Percentiles rank a stretch among this genome's conserved stretches.
Conservation (phyloP, 192 early-diverging fungal genomes). For the Rhizophagus clarus region DNA sequence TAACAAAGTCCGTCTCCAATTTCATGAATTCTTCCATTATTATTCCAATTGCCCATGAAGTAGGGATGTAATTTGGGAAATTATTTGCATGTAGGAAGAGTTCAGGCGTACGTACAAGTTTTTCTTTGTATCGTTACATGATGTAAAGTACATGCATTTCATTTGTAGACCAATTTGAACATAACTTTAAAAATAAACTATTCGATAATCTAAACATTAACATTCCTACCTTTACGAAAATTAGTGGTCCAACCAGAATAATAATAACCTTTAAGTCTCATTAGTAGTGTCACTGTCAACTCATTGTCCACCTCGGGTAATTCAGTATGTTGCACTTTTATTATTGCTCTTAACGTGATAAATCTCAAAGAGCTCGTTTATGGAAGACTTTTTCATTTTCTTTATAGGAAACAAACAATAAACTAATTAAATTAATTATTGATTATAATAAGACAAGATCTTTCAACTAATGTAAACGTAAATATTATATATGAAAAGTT, state of each 20-base stretch:
- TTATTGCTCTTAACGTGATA: background rate
- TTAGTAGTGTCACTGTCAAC: background rate
- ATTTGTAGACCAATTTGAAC: background rate
- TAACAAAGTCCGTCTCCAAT: background rate
- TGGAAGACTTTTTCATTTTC: too few relatives aligned
- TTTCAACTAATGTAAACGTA: too few relatives aligned
- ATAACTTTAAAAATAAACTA: background rate
- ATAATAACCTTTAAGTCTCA: background rate
- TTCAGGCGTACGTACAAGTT: background rate
- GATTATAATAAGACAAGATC: too few relatives aligned
- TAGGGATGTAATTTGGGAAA: background rate
- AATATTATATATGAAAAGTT: too few relatives aligned
- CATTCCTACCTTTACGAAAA: constrained; percentile 26
- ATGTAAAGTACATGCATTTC: background rate
- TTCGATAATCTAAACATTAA: too few relatives aligned
- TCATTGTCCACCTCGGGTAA: constrained; percentile 8
- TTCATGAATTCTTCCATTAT: background rate
- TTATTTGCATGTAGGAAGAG: background rate
- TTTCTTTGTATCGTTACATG: background rate
- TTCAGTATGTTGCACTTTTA: background rate
- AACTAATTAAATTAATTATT: too few relatives aligned
- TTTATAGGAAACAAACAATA: too few relatives aligned
- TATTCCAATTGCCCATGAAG: background rate
- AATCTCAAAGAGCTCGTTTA: background rate
- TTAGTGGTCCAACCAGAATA: background rate